Base-by-base conservation (phyloP, 163 green algal species). In the Volvox carteri region DNA sequence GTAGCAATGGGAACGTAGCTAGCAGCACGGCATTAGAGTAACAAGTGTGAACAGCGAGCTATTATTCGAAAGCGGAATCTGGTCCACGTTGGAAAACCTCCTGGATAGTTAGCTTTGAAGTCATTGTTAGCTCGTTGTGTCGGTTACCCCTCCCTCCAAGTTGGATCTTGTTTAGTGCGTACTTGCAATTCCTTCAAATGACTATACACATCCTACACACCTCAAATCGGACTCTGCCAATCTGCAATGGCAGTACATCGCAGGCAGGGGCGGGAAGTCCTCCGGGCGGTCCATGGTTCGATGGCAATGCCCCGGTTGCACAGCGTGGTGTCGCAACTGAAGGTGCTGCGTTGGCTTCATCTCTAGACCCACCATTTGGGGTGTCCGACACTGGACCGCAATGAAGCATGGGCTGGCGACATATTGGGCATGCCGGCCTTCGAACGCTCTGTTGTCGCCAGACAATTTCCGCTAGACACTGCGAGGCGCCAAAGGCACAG, bases 381-480 rank as follows among this genome's bases (percentile, higher is more conserved):
- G 5, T 19, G 35, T 25, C 9, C 1, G 33, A 48, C 2, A 21
- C 23, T 8, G 62, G 80, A 16, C 8, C 80, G 46, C 80, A 87
- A 14, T 33, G 62, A 6, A 78, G 80, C 80, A 87, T 87, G 2
- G 65, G 80, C 65, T 87, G 80, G 21, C 80, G 62, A 48, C 80
- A 87, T 19, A 87, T 70, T 19, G 80, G 80, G 46, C 80, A 87
- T n/a, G 28, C 39, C 44, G 80, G 80, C 3, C 46, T 23, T 9
- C 30, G 62, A 21, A 39, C 35, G 46, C 39, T 78, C 33, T 78
- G 62, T 46, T 79, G 62, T 19, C 80, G 62, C 80, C 80, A 87
- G 0, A 78, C 80, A 33, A 78, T 62, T 44, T 87, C 80, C 8
- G 62, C 80, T 18, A 87, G 80, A 33, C 80, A 87, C 80, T 87